Evolutionary conservation across 1,139 yeast species (phyloP), one percentile per base, ranked within the genome.

Genomic region (Geotrichum citri-aurantii): DNA sequence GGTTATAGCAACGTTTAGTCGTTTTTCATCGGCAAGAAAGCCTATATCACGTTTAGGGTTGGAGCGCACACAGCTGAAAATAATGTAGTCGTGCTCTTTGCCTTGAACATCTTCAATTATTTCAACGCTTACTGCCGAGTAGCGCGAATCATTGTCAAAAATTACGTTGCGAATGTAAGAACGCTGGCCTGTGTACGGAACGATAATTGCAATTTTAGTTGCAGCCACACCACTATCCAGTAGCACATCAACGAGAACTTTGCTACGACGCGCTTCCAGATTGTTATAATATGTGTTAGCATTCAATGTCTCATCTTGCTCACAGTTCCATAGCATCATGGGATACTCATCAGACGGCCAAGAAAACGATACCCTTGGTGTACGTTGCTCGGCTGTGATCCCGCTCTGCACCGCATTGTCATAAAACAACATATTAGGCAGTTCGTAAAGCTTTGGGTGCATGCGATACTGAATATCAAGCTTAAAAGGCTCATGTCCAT

Each of bases 61-160:
- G 2, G 97, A 96, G 68, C 99, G 81, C 5, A 93, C 99, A 81
- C 98, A 92, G 0, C 98, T 91, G 79, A 93, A 85, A 50, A 93
- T 83, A 63, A 93, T 89, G 57, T 93, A 84, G 65, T 93, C 98
- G 71, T 92, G 93, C 69, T 93, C 99, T 72, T 92, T 98, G 65
- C 99, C 99, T 76, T 93, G 99, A 70, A 91, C 93, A 0, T 98
- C 99, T 77, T 93, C 99, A 59, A 93, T 92, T 0, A 99, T 90
- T 68, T 92, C 90, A 74, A 93, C 90, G 69, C 89, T 96, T 5
- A 6, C 40, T 2, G 40, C 40, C 2, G 40, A 14, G n/a, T 33
- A 14, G 40, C 17, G 17, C 17, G 40, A 2, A 14, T 1, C 40
- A n/a, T 33, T 14, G n/a, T 33, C 17, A 11, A 33, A 33, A 33